Conservation (phyloP, 2,329 filamentous ascomycete species). For the Akanthomyces uredinophilus region DNA sequence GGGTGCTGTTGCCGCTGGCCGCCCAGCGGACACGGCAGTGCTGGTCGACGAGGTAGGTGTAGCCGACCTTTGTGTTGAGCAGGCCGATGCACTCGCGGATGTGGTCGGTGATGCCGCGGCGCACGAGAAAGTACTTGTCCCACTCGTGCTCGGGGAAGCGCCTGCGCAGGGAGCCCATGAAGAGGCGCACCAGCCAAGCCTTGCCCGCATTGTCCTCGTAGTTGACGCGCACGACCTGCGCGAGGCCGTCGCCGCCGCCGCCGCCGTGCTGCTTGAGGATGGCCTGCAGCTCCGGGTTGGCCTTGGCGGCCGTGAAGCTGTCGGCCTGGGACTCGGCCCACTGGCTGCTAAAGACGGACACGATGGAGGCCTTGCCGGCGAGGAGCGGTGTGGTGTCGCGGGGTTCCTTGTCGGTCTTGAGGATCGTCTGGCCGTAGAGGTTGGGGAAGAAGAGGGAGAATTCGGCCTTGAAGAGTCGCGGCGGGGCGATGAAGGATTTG, state of each 20-base stretch:
- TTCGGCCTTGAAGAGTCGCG: constrained; percentile 76
- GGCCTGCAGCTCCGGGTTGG: constrained; percentile 65
- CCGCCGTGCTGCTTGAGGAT: constrained; percentile 43
- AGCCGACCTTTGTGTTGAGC: constrained; percentile 87
- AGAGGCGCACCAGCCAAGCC: constrained; percentile 52
- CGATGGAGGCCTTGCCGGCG: constrained; percentile 67
- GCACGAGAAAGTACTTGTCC: constrained; percentile 58
- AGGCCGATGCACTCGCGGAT: constrained; percentile 61
- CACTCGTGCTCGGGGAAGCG: constrained; percentile 48
- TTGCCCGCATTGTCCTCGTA: constrained; percentile 75
- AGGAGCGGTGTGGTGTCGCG: constrained; percentile 72
- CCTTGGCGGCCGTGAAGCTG: constrained; percentile 60
- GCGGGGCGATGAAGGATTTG: constrained; percentile 85
- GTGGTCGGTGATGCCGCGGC: constrained; percentile 52
- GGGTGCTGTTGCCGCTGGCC: constrained; percentile 66
- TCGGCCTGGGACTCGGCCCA: constrained; percentile 82
- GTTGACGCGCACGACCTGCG: constrained; percentile 83
- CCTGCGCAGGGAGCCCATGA: constrained; percentile 48
- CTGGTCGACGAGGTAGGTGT: constrained; percentile 84
- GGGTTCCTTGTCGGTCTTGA: constrained; percentile 44
- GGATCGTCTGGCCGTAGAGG: constrained; percentile 72
- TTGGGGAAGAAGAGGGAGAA: constrained; percentile 92
- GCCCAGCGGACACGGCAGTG: constrained; percentile 92
- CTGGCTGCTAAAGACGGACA: constrained; percentile 73
- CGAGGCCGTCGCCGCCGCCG: constrained; percentile 44